Percentiles rank a stretch among this genome's conserved stretches.
These are phyloP conservation scores for Calophaca sinica DNA, from an alignment of 306 rosid genomes.

Conservation along the genomic window DNA sequence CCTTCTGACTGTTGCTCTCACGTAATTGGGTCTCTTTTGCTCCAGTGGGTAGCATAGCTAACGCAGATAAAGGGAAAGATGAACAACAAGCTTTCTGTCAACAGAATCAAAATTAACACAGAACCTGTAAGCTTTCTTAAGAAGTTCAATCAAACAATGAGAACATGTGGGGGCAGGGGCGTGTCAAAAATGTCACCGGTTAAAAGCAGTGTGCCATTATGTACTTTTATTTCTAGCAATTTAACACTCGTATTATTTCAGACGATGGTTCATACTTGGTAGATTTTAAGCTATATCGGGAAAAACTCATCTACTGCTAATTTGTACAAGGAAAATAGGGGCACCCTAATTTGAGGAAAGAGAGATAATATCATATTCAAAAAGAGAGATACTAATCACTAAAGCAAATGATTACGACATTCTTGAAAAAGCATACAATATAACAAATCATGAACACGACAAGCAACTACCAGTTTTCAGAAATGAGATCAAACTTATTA, in stretches of 20 bases:
- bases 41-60: constrained; percentile 97
- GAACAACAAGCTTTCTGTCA: constrained; percentile 59
- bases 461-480: neutral
- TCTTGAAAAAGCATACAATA: constrained; percentile 13
- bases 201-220: constrained; percentile 12
- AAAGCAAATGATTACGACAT: constrained; percentile 13
- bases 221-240: neutral
- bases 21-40: constrained; percentile 88
- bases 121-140: constrained; percentile 61
- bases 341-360: neutral
- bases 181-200: neutral
- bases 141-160: constrained; percentile 47
- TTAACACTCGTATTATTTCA: neutral
- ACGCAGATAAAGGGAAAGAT: constrained; percentile 57
- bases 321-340: neutral
- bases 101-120: constrained; percentile 51
- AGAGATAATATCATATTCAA: constrained; percentile 22
- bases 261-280: constrained; percentile 4
- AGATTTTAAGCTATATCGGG: neutral
- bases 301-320: constrained; percentile 7
- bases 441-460: constrained; percentile 8
- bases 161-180: neutral
- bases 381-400: neutral
- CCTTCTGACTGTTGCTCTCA: constrained; percentile 92
- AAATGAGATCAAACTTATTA: neutral